Base-by-base conservation (phyloP, 1,284 basidiomycete species). In the Ceratobasidium theobromae region DNA sequence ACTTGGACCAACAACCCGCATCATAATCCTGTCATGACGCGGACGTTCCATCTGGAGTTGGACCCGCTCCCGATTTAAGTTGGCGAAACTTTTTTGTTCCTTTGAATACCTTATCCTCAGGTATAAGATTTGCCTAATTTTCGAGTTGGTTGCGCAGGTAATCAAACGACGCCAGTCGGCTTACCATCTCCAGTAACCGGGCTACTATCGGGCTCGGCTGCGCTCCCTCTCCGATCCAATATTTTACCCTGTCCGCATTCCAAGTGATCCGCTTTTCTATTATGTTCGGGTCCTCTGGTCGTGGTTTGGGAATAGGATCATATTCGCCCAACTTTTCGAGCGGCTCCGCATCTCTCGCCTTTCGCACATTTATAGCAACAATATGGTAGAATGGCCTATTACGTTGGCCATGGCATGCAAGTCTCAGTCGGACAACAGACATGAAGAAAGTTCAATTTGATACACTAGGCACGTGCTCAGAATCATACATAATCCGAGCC, bases 241-340 rank as follows among this genome's bases (percentile, higher is more conserved):
- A 93, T 68, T 82, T 83, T 77, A 98, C 93, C 74, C 95, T 85
- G 70, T 91, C 86, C 46, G 89, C 87, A 76, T 93, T 93, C 94
- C 93, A 97, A 74, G 91, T 86, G 60, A 98, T 80, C 25, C 85
- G 86, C 77, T 95, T 97, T 73, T 81, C 79, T 71, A 55, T n/a
- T 52, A 66, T 21, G 70, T 72, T 53, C 70, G 69, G 28, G 27
- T 55, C 60, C 27, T 71, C 68, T n/a, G 35, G 66, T 40, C 68
- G n/a, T 73, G 79, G 80, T 68, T 77, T 76, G 73, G 70, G 81
- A 18, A 80, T 77, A 3, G 93, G 93, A 76, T 95, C 84, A 78
- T 92, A 97, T 65, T 93, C 84, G 51, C 93, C 95, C 43, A 98
- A 80, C 64, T 91, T 86, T 77, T 98, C 95, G 69, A 93, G 85